phyloP scores from a whole-genome alignment of 2,329 filamentous ascomycete genomes.

The Penicillium sp. region DNA sequence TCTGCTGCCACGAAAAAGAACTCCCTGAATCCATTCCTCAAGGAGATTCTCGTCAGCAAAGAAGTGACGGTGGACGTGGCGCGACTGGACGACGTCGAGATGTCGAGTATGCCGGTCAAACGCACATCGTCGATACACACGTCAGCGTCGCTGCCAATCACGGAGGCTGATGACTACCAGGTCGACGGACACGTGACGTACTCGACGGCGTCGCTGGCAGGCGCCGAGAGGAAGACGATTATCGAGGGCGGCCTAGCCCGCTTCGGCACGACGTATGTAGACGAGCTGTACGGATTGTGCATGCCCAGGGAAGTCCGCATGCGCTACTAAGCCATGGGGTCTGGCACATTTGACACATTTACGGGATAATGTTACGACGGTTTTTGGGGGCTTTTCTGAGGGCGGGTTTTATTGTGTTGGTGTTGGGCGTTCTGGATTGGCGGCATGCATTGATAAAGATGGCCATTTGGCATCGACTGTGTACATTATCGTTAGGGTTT shows the following conservation, averaged over 20 bases:
- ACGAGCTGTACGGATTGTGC: conserved; percentile 12
- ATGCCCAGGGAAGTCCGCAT: conserved; percentile 9
- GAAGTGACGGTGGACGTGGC: conserved; percentile 13
- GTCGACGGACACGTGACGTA: background rate
- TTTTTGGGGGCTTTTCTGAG: too few relatives aligned
- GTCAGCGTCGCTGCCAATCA: background rate
- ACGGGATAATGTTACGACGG: too few relatives aligned
- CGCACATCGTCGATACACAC: background rate
- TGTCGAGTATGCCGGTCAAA: background rate
- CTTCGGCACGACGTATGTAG: conserved; percentile 11
- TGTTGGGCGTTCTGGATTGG: background rate
- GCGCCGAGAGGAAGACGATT: conserved; percentile 2
- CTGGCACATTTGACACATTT: too few relatives aligned
- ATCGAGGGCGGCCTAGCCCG: conserved; percentile 7
- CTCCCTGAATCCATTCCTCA: background rate
- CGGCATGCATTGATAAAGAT: background rate
- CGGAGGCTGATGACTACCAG: background rate
- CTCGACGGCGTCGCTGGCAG: background rate
- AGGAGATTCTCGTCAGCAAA: conserved; percentile 11
- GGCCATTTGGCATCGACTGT: too few relatives aligned
- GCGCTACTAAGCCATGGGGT: background rate
- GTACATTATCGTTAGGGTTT: too few relatives aligned
- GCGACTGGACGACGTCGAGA: conserved; percentile 8
- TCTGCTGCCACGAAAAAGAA: background rate
- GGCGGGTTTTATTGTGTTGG: background rate